Base-by-base conservation (phyloP, 2,329 filamentous ascomycete genomes). In the Beauveria australis region DNA sequence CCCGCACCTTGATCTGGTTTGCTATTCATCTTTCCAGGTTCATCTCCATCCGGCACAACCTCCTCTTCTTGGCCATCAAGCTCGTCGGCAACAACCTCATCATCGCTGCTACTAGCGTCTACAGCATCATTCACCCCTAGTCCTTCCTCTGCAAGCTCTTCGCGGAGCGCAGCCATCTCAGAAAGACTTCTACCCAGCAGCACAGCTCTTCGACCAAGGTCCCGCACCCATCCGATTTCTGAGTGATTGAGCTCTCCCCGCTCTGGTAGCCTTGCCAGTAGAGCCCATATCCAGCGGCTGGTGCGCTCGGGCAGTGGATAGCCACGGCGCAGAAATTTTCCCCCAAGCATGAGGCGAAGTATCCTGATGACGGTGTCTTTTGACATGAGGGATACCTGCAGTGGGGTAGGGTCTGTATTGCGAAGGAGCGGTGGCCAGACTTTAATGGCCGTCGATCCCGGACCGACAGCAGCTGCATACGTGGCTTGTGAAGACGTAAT, bases 201-300 rank as follows among this genome's bases (percentile, higher is more conserved):
- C 22, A 88, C 84, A 0, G 91, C 91, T 64, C 86, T 82, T 73
- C 91, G 91, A 0, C 89, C 92, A 40, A 97, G 72, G 61, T 94
- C 90, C 55, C 93, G 81, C 30, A 97, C 77, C 67, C 86, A 84
- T 5, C 86, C 87, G 37, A 96, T 83, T 68, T 94, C 89, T 48
- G 85, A 82, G 64, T 90, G 88, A 63, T 85, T 84, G 71, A 97
- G 76, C 71, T 89, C 86, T 1, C 91, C 91, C 10, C 84, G 76
- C 41, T 90, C 89, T 0, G 89, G 87, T 62, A 93, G 80, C 61
- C 86, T 82, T 3, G 89, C 91, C 49, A 97, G 77, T 61, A 96
- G 73, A 0, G 88, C 86, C 92, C 92, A 97, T 4, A 90, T 78
- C 93, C 93, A 97, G 18, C 85, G 81, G 62, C 91, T 92, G 5